phyloP scores from a whole-genome alignment of 2,329 filamentous ascomycete genomes.

The Penicillium janthinellum region DNA sequence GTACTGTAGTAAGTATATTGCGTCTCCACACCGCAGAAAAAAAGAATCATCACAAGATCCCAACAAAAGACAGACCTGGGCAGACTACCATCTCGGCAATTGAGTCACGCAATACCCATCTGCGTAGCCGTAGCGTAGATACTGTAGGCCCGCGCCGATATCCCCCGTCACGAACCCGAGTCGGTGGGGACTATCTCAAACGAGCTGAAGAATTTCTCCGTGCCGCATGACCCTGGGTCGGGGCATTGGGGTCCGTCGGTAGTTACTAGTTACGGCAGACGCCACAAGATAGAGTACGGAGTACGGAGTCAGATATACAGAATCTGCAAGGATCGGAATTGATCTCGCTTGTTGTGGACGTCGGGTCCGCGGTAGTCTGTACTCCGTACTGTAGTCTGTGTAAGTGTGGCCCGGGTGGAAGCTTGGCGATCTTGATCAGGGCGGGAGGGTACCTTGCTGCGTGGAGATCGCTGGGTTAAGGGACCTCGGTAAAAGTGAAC shows the following conservation, averaged over 20 bases:
- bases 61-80: background rate
- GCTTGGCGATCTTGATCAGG: conserved; percentile 4
- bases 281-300: too few relatives aligned
- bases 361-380: conserved; percentile 1
- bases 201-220: background rate
- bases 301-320: background rate
- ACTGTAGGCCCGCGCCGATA: background rate
- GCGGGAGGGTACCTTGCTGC: background rate
- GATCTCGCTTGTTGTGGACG: conserved; percentile 4
- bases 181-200: background rate
- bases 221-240: conserved; percentile 14
- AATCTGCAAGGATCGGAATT: background rate
- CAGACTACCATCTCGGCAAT: background rate
- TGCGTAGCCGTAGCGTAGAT: background rate
- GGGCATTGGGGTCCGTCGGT: conserved; percentile 1
- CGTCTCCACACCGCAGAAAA: too few relatives aligned
- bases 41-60: background rate
- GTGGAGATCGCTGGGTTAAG: background rate
- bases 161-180: background rate
- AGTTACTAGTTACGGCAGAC: background rate
- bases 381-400: background rate
- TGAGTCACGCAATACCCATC: conserved; percentile 5
- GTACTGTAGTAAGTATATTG: too few relatives aligned
- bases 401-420: background rate
- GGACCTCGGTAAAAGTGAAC: conserved; percentile 19